Evolutionary conservation across 331 rosid genomes (phyloP).

Genomic region (Spiraea crenata): DNA sequence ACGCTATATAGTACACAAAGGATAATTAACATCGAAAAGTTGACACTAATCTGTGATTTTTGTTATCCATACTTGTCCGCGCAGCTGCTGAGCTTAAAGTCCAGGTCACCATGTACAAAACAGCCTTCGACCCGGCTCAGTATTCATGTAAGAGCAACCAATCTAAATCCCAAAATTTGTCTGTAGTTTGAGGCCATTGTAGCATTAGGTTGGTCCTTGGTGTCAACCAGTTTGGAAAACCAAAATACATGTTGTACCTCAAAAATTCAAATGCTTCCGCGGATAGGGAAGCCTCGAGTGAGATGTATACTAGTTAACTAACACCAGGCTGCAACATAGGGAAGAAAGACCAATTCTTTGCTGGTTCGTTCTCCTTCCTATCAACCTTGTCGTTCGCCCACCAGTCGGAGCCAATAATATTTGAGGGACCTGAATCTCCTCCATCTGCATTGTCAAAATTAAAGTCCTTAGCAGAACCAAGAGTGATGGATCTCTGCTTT

Average conservation of each 20-base stretch:
- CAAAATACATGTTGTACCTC: conserved; percentile 18
- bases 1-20: neutral
- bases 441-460: conserved; percentile 71
- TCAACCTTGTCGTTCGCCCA: conserved; percentile 83
- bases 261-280: neutral
- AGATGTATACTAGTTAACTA: conserved; percentile 35
- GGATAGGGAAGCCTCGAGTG: conserved; percentile 7
- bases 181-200: conserved; percentile 31
- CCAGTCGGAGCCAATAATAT: conserved; percentile 56
- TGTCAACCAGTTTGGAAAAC: conserved; percentile 18
- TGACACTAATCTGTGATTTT: conserved; percentile 2
- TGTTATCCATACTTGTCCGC: conserved; percentile 11
- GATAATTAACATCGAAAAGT: conserved; percentile 2
- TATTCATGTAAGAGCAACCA: conserved; percentile 30
- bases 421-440: conserved; percentile 51
- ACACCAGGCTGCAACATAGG: conserved; percentile 60
- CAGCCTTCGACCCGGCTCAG: conserved; percentile 31
- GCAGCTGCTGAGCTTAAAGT: conserved; percentile 6
- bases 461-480: conserved; percentile 66
- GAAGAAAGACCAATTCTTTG: conserved; percentile 72
- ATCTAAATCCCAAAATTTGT: conserved; percentile 25
- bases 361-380: conserved; percentile 42
- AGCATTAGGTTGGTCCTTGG: conserved; percentile 16
- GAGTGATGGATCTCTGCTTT: conserved; percentile 54
- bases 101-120: conserved; percentile 42